Evolutionary conservation across 148 eudicot genomes (phyloP), one percentile per base, ranked within the genome.

Genomic region (Vaccinium myrtillus): DNA sequence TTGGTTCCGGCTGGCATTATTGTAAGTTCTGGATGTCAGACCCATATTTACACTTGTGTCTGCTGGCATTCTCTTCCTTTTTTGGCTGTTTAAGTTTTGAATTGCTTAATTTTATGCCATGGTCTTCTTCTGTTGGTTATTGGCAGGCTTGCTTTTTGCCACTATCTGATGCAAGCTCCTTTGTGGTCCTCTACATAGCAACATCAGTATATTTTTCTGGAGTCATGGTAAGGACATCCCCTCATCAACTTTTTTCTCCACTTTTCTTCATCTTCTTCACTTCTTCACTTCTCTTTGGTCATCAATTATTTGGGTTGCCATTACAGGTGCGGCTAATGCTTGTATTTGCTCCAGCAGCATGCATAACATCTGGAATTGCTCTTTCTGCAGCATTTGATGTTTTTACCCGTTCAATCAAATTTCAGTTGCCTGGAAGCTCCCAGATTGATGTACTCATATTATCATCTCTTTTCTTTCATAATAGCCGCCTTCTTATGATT

Each of bases 311-410:
- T 84, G 30, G 48, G 27, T 25, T 63, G 78, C 82, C 78, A 65
- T 80, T 83, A 50, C 86, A 97, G 99, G 99, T 97, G 81, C 99
- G 99, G 0, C 90, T 97, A 84, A 97, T 97, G 99, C 98, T 97
- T 88, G 99, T 97, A 59, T 90, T 97, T 88, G 99, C 99, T 74
- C 98, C 98, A 65, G 99, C 99, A 67, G 99, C 99, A 87, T 97
- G 98, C 88, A 97, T 97, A 86, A 82, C 91, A 91, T 97, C 99
- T 86, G 99, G 99, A 85, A 97, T 97, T 87, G 99, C 99, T 55
- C 95, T 97, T 81, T 97, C 99, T 10, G 97, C 88, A 94, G 94
- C 99, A 53, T 97, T 97, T 85, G 90, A 87, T 82, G 96, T 93
- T 82, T 92, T 97, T 81, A 92, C 99, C 10, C 87, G 93, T 81